Conservation (phyloP, 306 rosid species). For the Senna siamea region DNA sequence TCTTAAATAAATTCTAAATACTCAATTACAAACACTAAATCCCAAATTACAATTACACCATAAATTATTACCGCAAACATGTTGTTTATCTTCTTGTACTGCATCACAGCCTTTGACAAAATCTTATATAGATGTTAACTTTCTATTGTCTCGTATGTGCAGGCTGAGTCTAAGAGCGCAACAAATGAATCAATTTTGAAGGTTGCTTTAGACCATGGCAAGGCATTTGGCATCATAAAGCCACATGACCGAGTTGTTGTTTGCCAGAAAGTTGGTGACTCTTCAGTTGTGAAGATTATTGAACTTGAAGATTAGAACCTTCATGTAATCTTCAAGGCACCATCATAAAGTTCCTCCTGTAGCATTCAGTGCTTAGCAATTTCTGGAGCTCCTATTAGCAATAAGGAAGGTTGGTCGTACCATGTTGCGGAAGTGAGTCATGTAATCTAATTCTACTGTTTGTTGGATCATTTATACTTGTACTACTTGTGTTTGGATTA, state of each 20-base stretch:
- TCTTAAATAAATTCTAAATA: background rate
- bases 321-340: background rate
- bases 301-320: slow-evolving; percentile 75
- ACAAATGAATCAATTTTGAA: slow-evolving; percentile 86
- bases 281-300: slow-evolving; percentile 86
- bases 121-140: background rate
- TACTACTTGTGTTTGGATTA: background rate
- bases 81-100: background rate
- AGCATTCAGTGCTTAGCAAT: slow-evolving; percentile 1
- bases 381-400: slow-evolving; percentile 5
- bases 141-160: slow-evolving; percentile 29
- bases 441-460: background rate
- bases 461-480: background rate
- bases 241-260: slow-evolving; percentile 88
- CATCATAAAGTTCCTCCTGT: slow-evolving; percentile 37
- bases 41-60: background rate
- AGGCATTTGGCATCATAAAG: slow-evolving; percentile 68
- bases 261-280: slow-evolving; percentile 91
- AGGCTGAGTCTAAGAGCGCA: slow-evolving; percentile 81
- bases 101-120: background rate
- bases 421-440: slow-evolving; percentile 7
- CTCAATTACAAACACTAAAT: background rate
- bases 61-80: background rate
- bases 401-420: background rate
- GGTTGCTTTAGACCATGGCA: slow-evolving; percentile 91